These are phyloP conservation scores for Lentinula sp. DNA, from an alignment of 768 basidiomycete species.

Conservation along the genomic window DNA sequence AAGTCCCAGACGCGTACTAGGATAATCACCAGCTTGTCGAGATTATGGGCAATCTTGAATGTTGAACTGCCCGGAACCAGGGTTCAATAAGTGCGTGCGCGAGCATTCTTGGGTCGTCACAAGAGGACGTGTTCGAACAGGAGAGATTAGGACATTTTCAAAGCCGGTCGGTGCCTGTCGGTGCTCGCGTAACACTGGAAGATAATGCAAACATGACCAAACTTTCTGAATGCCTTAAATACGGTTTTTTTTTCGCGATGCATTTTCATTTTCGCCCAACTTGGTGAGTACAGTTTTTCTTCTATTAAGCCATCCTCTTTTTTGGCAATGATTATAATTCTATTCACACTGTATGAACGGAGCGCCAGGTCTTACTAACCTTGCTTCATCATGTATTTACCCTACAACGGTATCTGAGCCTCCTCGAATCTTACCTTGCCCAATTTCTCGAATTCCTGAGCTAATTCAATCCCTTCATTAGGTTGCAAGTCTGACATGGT, in stretches of 20 bases:
- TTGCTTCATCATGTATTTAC: constrained; percentile 42
- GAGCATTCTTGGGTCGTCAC: no score
- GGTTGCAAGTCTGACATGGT: neutral
- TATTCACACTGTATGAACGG: constrained; percentile 76
- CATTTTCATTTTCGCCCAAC: neutral
- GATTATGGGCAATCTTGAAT: no score
- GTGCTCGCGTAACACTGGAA: neutral
- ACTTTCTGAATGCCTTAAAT: neutral
- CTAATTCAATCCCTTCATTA: constrained; percentile 10
- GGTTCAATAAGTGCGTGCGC: no score
- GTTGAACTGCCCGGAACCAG: no score
- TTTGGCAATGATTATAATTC: constrained; percentile 45
- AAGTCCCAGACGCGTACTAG: no score
- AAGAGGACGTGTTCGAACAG: no score
- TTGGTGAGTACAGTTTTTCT: neutral
- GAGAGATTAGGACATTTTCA: no score
- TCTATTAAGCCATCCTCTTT: neutral
- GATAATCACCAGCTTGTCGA: no score
- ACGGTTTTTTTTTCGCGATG: neutral
- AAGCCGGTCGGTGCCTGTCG: neutral
- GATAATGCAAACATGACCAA: neutral
- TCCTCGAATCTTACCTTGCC: constrained; percentile 11
- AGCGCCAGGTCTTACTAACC: constrained; percentile 26
- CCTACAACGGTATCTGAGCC: constrained; percentile 88
- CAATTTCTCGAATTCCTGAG: constrained; percentile 1